Conservation (phyloP, 306 rosid genomes). For the Mimosa pudica region DNA sequence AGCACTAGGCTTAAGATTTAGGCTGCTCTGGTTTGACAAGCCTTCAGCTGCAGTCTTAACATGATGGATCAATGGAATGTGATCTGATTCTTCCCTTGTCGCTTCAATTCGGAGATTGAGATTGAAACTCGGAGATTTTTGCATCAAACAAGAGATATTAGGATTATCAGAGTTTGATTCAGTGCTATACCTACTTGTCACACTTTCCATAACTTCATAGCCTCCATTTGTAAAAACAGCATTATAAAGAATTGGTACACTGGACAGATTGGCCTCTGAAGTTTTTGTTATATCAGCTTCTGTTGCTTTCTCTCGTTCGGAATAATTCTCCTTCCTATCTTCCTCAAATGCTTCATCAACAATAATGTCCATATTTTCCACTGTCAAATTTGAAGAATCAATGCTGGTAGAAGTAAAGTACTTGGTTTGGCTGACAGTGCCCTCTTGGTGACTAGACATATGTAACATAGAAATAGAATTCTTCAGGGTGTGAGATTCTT, state of each 20-base stretch:
- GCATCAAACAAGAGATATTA: slow-evolving; percentile 45
- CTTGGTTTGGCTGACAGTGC: not conserved
- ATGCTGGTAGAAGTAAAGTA: not conserved
- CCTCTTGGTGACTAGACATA: not conserved
- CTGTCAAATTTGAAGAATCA: slow-evolving; percentile 43
- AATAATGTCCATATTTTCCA: slow-evolving; percentile 39
- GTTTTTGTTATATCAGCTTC: slow-evolving; percentile 33
- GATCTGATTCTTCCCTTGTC: slow-evolving; percentile 58
- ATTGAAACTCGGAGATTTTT: slow-evolving; percentile 85
- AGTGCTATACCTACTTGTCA: slow-evolving; percentile 60
- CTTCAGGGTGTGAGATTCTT: slow-evolving; percentile 19
- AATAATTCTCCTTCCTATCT: slow-evolving; percentile 34
- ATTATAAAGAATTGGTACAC: slow-evolving; percentile 26
- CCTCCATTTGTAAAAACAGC: slow-evolving; percentile 36
- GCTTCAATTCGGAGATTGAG: slow-evolving; percentile 59
- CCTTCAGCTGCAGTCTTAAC: slow-evolving; percentile 43
- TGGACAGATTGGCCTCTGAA: slow-evolving; percentile 34
- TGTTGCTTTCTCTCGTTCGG: slow-evolving; percentile 33
- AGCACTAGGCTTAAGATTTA: slow-evolving; percentile 24
- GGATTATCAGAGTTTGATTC: slow-evolving; percentile 65
- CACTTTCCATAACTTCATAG: slow-evolving; percentile 52
- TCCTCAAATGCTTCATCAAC: slow-evolving; percentile 38
- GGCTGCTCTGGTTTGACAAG: slow-evolving; percentile 32
- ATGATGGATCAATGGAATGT: slow-evolving; percentile 53
- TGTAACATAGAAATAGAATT: too few species aligned